These are phyloP conservation scores for Beauveria rudraprayagi DNA, from an alignment of 2,329 filamentous ascomycete genomes.

Conservation along the genomic window DNA sequence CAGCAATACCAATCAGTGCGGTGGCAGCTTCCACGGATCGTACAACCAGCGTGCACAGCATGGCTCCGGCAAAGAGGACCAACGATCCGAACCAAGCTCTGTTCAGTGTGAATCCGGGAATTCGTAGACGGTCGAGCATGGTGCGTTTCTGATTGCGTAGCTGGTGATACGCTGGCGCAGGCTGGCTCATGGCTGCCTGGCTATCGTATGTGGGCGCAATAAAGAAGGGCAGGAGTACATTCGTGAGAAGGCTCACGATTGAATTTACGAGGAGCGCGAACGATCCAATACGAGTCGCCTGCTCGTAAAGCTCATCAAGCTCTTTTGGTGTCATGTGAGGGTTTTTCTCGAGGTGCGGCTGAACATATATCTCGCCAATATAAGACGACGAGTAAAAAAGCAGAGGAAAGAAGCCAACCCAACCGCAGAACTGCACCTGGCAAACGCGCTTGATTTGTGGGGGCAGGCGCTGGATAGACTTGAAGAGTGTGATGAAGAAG, in stretches of 20 bases:
- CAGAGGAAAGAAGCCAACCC: slow-evolving; percentile 94
- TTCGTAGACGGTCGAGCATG: slow-evolving; percentile 56
- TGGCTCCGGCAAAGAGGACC: slow-evolving; percentile 72
- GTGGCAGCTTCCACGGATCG: slow-evolving; percentile 64
- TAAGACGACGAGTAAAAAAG: slow-evolving; percentile 94
- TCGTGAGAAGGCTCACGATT: slow-evolving; percentile 72
- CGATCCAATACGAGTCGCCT: slow-evolving; percentile 78
- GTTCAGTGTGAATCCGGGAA: slow-evolving; percentile 78
- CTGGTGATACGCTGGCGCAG: slow-evolving; percentile 14
- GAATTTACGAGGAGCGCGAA: slow-evolving; percentile 86
- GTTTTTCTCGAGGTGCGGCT: slow-evolving; percentile 69
- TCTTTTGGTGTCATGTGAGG: slow-evolving; percentile 70
- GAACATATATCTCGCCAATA: slow-evolving; percentile 84
- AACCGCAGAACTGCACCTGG: slow-evolving; percentile 74
- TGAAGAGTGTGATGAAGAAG: slow-evolving; percentile 74
- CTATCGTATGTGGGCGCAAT: slow-evolving; percentile 71
- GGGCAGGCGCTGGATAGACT: slow-evolving; percentile 69
- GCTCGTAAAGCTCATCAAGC: slow-evolving; percentile 72
- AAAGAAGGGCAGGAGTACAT: slow-evolving; percentile 77
- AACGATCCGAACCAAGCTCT: slow-evolving; percentile 81
- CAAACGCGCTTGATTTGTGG: slow-evolving; percentile 78
- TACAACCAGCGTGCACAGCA: slow-evolving; percentile 78
- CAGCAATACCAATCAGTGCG: slow-evolving; percentile 69
- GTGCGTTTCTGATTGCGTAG: slow-evolving; percentile 29
- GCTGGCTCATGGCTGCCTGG: slow-evolving; percentile 24